Percentiles rank a stretch among this genome's conserved stretches.
Conservation (phyloP, 2,329 filamentous ascomycete species). For the Talaromyces funiculosus region DNA sequence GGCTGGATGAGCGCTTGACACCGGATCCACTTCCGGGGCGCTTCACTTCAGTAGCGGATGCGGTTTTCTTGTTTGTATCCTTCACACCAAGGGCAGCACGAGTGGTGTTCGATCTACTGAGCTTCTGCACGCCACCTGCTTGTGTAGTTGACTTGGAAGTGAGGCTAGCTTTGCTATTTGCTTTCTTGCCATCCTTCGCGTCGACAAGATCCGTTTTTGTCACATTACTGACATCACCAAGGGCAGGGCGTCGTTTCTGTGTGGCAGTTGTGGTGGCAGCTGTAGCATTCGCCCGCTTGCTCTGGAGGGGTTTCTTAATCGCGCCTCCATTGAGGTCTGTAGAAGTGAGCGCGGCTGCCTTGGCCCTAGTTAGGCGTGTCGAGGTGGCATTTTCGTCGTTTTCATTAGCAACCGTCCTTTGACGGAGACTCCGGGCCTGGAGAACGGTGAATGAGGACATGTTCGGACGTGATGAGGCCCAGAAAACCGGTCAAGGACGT, state of each 20-base stretch:
- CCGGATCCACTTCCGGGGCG: constrained; percentile 67
- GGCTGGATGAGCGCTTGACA: constrained; percentile 55
- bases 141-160: constrained; percentile 73
- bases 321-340: constrained; percentile 58
- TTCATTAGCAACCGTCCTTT: constrained; percentile 77
- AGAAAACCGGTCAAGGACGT: background rate
- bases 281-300: constrained; percentile 58
- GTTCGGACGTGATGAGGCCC: constrained; percentile 15
- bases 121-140: constrained; percentile 75
- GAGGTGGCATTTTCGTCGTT: constrained; percentile 84
- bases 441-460: constrained; percentile 37
- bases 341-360: constrained; percentile 64
- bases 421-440: constrained; percentile 64
- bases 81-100: constrained; percentile 62
- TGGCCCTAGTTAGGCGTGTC: constrained; percentile 86
- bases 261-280: constrained; percentile 38
- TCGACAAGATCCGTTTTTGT: constrained; percentile 61
- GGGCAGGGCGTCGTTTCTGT: constrained; percentile 70
- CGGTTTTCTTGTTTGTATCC: constrained; percentile 59
- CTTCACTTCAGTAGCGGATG: constrained; percentile 59
- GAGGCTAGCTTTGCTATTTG: constrained; percentile 56
- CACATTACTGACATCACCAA: constrained; percentile 95
- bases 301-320: constrained; percentile 59
- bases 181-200: constrained; percentile 67
- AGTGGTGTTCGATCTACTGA: constrained; percentile 53